phyloP scores from a whole-genome alignment of 352 stramenopile genomes.

The Globisporangium nodosum region DNA sequence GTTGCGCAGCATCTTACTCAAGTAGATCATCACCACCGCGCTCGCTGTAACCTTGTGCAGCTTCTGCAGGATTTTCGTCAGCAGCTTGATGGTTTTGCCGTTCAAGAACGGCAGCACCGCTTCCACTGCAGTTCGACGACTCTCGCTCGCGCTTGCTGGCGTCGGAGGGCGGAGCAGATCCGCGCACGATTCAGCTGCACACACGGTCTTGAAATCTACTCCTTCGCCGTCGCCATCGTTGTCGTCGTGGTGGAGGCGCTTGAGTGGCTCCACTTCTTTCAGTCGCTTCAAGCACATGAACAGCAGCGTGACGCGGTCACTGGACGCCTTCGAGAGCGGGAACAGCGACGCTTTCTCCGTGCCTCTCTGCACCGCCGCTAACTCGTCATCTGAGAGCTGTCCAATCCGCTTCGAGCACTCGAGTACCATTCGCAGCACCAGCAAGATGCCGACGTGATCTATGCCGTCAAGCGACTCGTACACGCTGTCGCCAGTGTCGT shows the following conservation, averaged over 20 bases:
- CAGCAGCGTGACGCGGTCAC: slow-evolving; percentile 53
- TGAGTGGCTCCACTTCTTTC: slow-evolving; percentile 32
- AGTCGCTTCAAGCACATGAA: slow-evolving; percentile 80
- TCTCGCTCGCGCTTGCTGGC: not conserved
- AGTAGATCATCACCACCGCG: slow-evolving; percentile 61
- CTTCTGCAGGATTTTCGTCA: slow-evolving; percentile 73
- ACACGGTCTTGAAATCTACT: slow-evolving; percentile 59
- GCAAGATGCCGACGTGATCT: slow-evolving; percentile 64
- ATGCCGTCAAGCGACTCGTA: slow-evolving; percentile 55
- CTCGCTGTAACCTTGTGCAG: slow-evolving; percentile 52
- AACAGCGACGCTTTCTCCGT: slow-evolving; percentile 20
- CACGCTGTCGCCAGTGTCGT: slow-evolving; percentile 19
- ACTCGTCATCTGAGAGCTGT: not conserved
- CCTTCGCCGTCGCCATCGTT: not conserved
- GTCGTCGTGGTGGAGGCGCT: not conserved
- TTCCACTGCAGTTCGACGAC: slow-evolving; percentile 29
- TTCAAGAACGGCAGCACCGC: slow-evolving; percentile 48
- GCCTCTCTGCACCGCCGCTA: not conserved
- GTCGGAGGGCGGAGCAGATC: slow-evolving; percentile 20
- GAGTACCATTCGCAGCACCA: slow-evolving; percentile 65
- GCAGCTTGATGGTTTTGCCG: slow-evolving; percentile 54
- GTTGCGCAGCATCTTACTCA: slow-evolving; percentile 35
- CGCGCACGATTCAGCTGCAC: slow-evolving; percentile 22
- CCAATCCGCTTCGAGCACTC: slow-evolving; percentile 65
- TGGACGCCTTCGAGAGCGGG: slow-evolving; percentile 42